A percentile compares a stretch with the other conserved stretches of the same genome.
Conservation (phyloP, 2,329 filamentous ascomycete genomes). For the Fusarium sp. region DNA sequence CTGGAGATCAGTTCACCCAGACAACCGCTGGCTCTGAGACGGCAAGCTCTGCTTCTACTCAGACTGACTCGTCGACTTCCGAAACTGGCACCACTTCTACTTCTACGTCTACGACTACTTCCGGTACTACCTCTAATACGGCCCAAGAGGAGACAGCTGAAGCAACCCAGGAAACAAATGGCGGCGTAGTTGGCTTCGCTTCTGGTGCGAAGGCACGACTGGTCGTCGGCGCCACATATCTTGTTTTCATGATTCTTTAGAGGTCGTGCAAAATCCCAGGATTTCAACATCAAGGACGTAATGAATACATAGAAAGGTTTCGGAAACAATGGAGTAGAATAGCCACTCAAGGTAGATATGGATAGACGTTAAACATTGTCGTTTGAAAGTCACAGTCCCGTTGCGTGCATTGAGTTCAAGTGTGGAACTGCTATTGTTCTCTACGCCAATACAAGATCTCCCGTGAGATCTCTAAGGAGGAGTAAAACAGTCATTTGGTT, state of each 20-base stretch:
- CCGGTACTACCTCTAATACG: neutral
- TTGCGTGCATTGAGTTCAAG: neutral
- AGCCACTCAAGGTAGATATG: neutral
- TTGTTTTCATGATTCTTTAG: neutral
- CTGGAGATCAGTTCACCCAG: neutral
- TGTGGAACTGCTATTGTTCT: neutral
- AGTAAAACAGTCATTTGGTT: neutral
- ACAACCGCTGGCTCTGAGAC: neutral
- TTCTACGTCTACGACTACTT: neutral
- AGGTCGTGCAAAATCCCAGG: rapidly evolving
- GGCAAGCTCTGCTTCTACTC: neutral
- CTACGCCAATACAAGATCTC: neutral
- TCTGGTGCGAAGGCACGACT: neutral
- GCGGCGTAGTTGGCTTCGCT: no score
- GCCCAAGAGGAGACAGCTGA: neutral
- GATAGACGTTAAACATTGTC: neutral
- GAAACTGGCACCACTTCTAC: neutral
- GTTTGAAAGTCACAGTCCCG: no score
- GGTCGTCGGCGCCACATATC: neutral
- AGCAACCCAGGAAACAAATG: neutral
- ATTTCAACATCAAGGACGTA: neutral
- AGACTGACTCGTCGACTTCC: neutral
- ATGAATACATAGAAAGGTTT: neutral
- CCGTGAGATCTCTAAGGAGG: no score
- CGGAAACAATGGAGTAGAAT: neutral